Evolutionary conservation across 2,329 filamentous ascomycete species (phyloP).

Genomic region (Cordyceps cateniannulata): DNA sequence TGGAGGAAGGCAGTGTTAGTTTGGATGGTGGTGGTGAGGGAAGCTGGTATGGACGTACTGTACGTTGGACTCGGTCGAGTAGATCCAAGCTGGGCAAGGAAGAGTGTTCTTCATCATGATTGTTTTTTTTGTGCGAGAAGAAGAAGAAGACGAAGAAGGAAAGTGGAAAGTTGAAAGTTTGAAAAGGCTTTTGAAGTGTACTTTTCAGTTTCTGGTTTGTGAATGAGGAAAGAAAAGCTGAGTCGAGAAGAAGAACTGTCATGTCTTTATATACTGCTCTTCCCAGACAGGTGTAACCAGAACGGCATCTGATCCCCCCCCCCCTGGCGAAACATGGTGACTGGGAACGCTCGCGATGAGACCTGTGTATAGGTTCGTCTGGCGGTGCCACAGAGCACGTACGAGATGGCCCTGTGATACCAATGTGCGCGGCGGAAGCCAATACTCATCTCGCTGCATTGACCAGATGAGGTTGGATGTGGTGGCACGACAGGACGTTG

Average conservation of each 20-base stretch:
- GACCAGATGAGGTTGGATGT: neutral
- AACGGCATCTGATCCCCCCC: no score
- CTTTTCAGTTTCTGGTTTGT: neutral
- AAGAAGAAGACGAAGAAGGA: neutral
- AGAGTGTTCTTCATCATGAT: neutral
- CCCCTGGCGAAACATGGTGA: no score
- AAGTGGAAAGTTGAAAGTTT: neutral
- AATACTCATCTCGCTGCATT: neutral
- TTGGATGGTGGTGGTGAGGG: neutral
- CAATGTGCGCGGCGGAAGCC: neutral
- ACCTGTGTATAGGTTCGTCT: no score
- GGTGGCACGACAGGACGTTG: neutral
- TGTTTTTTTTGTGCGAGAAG: neutral
- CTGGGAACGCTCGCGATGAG: neutral
- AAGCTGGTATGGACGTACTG: slow-evolving; percentile 5
- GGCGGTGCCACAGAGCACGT: no score
- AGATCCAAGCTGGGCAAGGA: neutral
- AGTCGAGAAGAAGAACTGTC: neutral
- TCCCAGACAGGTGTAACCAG: no score
- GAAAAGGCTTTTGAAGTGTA: neutral
- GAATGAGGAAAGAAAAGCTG: neutral
- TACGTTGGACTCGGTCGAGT: slow-evolving; percentile 11
- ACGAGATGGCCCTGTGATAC: neutral
- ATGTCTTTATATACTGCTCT: no score
- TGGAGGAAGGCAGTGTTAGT: neutral